These are phyloP conservation scores for Arabidopsis suecica DNA, from an alignment of 345 rosid species.

Conservation along the genomic window DNA sequence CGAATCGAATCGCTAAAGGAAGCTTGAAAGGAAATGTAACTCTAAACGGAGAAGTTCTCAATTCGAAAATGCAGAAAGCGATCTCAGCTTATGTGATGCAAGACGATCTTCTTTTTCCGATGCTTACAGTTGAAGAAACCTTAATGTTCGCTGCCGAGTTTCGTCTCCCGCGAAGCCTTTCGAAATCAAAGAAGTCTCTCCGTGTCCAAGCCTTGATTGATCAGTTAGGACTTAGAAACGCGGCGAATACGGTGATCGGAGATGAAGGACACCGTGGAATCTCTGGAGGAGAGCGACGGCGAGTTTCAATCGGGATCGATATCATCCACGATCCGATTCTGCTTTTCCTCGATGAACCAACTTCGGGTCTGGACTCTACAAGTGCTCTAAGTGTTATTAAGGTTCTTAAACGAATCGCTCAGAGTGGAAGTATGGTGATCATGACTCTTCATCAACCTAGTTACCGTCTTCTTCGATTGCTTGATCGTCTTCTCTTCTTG, in stretches of 20 bases:
- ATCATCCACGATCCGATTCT: slow-evolving; percentile 89
- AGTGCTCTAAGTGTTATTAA: slow-evolving; percentile 89
- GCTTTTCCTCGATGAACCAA: slow-evolving; percentile 87
- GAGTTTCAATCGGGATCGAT: slow-evolving; percentile 89
- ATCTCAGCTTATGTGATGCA: slow-evolving; percentile 97
- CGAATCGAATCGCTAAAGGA: slow-evolving; percentile 77
- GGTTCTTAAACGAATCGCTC: slow-evolving; percentile 83
- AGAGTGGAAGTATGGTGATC: slow-evolving; percentile 84
- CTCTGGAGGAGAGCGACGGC: slow-evolving; percentile 85
- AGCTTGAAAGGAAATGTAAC: slow-evolving; percentile 72
- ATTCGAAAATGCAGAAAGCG: slow-evolving; percentile 78
- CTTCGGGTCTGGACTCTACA: slow-evolving; percentile 90
- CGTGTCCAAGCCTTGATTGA: slow-evolving; percentile 84
- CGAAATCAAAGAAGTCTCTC: slow-evolving; percentile 70
- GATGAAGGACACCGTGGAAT: slow-evolving; percentile 95
- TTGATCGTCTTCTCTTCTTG: slow-evolving; percentile 73
- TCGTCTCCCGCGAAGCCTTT: slow-evolving; percentile 73
- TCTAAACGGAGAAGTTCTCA: slow-evolving; percentile 72
- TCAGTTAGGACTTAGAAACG: slow-evolving; percentile 79
- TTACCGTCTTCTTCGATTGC: slow-evolving; percentile 64
- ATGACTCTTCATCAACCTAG: slow-evolving; percentile 97
- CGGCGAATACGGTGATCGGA: slow-evolving; percentile 82
- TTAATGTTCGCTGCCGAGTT: slow-evolving; percentile 92
- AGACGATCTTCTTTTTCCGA: slow-evolving; percentile 81
- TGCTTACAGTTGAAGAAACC: slow-evolving; percentile 94